Conservation (phyloP, 2,329 filamentous ascomycete species). For the Fusarium secorum region DNA sequence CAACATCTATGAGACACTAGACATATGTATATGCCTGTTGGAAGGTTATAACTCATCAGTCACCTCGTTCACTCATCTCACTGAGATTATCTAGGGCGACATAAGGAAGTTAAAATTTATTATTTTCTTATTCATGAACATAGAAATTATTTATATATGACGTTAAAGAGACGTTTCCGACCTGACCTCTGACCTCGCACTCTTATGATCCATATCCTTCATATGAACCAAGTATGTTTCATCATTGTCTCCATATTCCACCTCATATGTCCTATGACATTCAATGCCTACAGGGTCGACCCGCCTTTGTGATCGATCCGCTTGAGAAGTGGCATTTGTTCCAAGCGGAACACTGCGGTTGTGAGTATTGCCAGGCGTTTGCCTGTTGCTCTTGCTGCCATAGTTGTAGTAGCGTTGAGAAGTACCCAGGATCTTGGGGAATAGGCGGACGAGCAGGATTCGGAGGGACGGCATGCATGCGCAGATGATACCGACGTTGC, state of each 20-base stretch:
- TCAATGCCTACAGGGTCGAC: constrained; percentile 42
- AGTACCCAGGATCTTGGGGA: constrained; percentile 48
- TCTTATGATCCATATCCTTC: constrained; percentile 38
- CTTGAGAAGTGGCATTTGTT: constrained; percentile 38
- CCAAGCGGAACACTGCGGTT: constrained; percentile 17
- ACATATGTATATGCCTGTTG: accelerated
- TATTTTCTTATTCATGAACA: background rate
- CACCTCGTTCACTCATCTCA: background rate
- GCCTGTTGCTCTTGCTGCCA: constrained; percentile 21
- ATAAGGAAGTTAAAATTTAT: background rate
- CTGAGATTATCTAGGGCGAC: background rate
- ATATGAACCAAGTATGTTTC: constrained; percentile 46
- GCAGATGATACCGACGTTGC: constrained; percentile 51
- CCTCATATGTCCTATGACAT: constrained; percentile 47
- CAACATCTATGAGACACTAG: background rate
- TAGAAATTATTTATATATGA: background rate
- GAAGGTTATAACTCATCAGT: background rate
- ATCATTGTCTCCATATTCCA: constrained; percentile 47
- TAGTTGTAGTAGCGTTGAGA: constrained; percentile 45
- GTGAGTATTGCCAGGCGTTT: constrained; percentile 5
- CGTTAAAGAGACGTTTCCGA: constrained; percentile 9
- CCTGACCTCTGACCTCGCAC: constrained; percentile 3
- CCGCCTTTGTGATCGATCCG: constrained; percentile 1
- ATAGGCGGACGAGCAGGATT: constrained; percentile 47
- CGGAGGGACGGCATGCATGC: constrained; percentile 50